Evolutionary conservation across 2,329 filamentous ascomycete genomes (phyloP).

Genomic region (Plenodomus tracheiphilus): DNA sequence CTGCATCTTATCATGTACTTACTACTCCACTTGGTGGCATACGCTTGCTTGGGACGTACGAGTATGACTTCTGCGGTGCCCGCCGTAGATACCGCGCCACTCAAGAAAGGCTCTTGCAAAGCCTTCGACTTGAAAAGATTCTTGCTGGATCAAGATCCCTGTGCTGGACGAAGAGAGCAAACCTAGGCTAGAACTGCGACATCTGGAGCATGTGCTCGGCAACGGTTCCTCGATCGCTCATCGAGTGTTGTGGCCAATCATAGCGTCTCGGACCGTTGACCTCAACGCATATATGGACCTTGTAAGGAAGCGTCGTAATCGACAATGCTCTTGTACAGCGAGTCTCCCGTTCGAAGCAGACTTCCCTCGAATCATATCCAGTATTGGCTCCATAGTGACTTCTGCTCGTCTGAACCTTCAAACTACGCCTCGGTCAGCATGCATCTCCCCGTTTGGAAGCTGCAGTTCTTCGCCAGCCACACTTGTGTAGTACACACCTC

Average conservation of each 20-base stretch:
- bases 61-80: neutral
- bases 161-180: conserved; percentile 8
- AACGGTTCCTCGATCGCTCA: conserved; percentile 5
- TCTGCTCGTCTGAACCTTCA: conserved; percentile 68
- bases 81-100: neutral
- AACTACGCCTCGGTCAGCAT: conserved; percentile 54
- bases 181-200: conserved; percentile 19
- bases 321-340: neutral
- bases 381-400: conserved; percentile 72
- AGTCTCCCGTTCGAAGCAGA: neutral
- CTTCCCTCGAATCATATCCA: conserved; percentile 61
- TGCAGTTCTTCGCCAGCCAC: conserved; percentile 4
- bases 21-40: neutral
- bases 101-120: no score
- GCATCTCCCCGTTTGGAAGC: neutral
- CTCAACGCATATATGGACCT: neutral
- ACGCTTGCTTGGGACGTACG: neutral
- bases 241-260: conserved; percentile 5
- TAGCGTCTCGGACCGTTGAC: conserved; percentile 3
- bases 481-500: conserved; percentile 49
- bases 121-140: conserved; percentile 1
- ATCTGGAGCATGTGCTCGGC: conserved; percentile 25
- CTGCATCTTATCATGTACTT: neutral
- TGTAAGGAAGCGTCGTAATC: neutral
- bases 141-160: conserved; percentile 10